Evolutionary conservation across 352 stramenopile genomes (phyloP).

Genomic region (Phytophthora cactorum): DNA sequence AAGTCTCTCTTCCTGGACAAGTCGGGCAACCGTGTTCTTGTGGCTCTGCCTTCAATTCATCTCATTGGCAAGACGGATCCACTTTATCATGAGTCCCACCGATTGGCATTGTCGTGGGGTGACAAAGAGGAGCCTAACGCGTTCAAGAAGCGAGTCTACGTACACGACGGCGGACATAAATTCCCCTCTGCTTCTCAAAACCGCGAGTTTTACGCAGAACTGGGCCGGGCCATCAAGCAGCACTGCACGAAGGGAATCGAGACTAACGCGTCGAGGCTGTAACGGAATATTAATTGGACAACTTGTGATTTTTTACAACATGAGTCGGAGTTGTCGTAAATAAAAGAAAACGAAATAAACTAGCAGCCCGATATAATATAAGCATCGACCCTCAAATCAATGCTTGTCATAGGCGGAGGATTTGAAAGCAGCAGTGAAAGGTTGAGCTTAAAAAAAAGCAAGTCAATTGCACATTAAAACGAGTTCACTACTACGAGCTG

Average conservation of each 20-base stretch:
- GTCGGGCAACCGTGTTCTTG: constrained; percentile 26
- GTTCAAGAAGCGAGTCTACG: constrained; percentile 37
- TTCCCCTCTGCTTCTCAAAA: constrained; percentile 44
- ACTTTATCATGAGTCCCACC: constrained; percentile 52
- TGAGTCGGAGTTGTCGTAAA: no score
- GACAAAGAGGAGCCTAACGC: constrained; percentile 11
- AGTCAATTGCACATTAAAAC: constrained; percentile 18
- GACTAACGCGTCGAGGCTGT: constrained; percentile 8
- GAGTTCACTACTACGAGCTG: constrained; percentile 22
- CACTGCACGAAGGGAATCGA: constrained; percentile 32
- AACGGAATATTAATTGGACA: neutral
- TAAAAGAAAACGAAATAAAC: no score
- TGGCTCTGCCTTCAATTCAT: constrained; percentile 51
- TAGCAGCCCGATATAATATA: no score
- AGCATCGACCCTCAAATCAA: no score
- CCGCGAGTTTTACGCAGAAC: constrained; percentile 30
- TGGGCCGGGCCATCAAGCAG: constrained; percentile 27
- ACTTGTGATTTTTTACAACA: no score
- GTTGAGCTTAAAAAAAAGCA: neutral
- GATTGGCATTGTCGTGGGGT: constrained; percentile 40
- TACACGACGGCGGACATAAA: constrained; percentile 45
- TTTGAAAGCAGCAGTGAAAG: neutral
- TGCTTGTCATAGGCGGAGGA: no score
- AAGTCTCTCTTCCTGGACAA: constrained; percentile 48
- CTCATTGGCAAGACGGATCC: constrained; percentile 68